phyloP scores from a whole-genome alignment of 2,329 filamentous ascomycete species.

The Cladorrhinum sp. region DNA sequence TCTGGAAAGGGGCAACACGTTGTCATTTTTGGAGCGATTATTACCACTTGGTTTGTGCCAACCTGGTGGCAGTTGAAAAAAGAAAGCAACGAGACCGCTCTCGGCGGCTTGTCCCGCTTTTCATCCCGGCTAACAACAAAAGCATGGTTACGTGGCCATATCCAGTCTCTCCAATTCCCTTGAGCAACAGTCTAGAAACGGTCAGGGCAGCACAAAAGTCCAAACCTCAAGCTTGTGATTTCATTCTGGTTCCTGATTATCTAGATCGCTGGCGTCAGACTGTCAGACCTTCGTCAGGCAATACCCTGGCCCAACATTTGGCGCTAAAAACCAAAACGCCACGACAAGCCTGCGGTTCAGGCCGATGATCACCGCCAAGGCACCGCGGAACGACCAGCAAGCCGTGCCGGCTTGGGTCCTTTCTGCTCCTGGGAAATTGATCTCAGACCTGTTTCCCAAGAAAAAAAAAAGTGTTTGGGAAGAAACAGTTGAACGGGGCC shows the following conservation, averaged over 20 bases:
- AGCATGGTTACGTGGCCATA: background rate
- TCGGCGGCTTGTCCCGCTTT: background rate
- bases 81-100: background rate
- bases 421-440: conserved; percentile 1
- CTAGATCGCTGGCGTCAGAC: no score
- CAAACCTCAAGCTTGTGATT: no score
- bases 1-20: background rate
- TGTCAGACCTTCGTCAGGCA: background rate
- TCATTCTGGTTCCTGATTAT: no score
- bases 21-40: background rate
- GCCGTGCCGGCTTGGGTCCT: background rate
- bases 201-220: no score
- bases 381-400: conserved; percentile 14
- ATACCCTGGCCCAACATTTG: background rate
- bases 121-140: background rate
- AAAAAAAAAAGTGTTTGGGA: background rate
- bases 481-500: background rate
- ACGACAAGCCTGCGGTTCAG: conserved; percentile 10
- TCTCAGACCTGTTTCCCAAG: background rate
- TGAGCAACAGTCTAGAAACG: no score
- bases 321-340: conserved; percentile 9
- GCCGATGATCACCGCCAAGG: conserved; percentile 19
- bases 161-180: background rate
- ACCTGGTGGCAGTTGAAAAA: background rate
- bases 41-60: background rate